phyloP scores from a whole-genome alignment of 1,139 yeast genomes.

The Magnusiomyces paraingens region DNA sequence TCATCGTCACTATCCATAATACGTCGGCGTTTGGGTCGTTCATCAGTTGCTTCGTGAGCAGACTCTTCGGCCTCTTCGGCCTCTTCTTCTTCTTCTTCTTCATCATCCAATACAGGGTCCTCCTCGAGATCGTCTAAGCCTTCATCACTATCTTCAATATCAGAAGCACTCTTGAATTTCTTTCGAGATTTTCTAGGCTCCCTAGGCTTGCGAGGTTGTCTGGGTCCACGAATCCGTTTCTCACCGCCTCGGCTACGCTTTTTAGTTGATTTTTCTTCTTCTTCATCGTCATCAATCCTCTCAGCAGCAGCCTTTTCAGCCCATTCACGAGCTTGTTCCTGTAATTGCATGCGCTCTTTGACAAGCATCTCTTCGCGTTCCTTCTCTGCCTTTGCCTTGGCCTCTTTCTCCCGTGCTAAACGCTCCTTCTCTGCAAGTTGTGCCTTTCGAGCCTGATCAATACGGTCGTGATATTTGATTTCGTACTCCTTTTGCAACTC shows the following conservation, averaged over 20 bases:
- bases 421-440: slow-evolving; percentile 54
- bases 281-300: slow-evolving; percentile 24
- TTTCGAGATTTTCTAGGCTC: slow-evolving; percentile 13
- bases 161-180: slow-evolving; percentile 23
- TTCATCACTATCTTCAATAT: slow-evolving; percentile 13
- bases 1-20: slow-evolving; percentile 30
- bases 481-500: slow-evolving; percentile 71
- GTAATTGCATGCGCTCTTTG: slow-evolving; percentile 63
- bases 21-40: slow-evolving; percentile 23
- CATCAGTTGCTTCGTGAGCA: slow-evolving; percentile 16
- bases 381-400: slow-evolving; percentile 34
- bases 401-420: slow-evolving; percentile 33
- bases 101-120: slow-evolving; percentile 11
- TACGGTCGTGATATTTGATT: slow-evolving; percentile 48
- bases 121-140: slow-evolving; percentile 15
- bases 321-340: slow-evolving; percentile 81
- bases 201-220: slow-evolving; percentile 11
- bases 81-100: slow-evolving; percentile 7
- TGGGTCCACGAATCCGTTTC: slow-evolving; percentile 19
- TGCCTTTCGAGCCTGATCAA: slow-evolving; percentile 64
- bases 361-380: slow-evolving; percentile 45
- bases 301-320: slow-evolving; percentile 42
- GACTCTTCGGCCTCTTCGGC: slow-evolving; percentile 11
- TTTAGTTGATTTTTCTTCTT: slow-evolving; percentile 11
- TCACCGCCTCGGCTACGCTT: slow-evolving; percentile 14